Base-by-base conservation (phyloP, 805 yeast species). In the Candida broadrunensis region DNA sequence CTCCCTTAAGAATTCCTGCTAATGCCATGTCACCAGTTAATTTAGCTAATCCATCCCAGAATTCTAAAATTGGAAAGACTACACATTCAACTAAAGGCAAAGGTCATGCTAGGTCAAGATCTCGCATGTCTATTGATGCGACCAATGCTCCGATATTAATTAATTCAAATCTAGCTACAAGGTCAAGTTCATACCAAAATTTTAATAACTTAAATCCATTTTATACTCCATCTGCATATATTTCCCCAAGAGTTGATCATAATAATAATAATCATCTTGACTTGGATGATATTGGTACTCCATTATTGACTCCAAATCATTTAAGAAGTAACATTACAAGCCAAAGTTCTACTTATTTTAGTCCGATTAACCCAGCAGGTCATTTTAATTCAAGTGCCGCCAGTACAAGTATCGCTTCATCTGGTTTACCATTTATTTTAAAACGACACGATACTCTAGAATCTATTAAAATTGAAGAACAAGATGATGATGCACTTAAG, bases 401-500 rank as follows among this genome's bases (percentile, higher is more conserved):
- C 5, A 38, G 43, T 8, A 33, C 48, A 11, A 31, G 41, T n/a
- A 39, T 11, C 5, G 21, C 33, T n/a, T 38, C 39, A 31, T n/a
- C 32, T 32, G 41, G 32, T 5, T 29, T 29, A 15, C 55, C 49
- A 15, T 43, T 38, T 44, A 44, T 33, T 2, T 47, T 55, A n/a
- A 51, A 49, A 32, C 42, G 60, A 24, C 53, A 54, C 32, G 65
- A 60, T 39, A 52, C 61, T 8, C 41, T 65, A 18, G 70, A 65
- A 20, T 51, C 66, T 2, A 57, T 65, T 33, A 52, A 54, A 20
- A 56, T 63, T 43, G 72, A 67, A 44, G 67, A 60, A 37, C 70
- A 66, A 39, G 72, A 68, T 35, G 67, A 68, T 45, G 73, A 70
- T 51, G 74, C 75, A 0, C 58, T 70, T 42, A 63, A 63, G 45